phyloP scores from a whole-genome alignment of 257 asterid genomes.

The Penstemon davidsonii region DNA sequence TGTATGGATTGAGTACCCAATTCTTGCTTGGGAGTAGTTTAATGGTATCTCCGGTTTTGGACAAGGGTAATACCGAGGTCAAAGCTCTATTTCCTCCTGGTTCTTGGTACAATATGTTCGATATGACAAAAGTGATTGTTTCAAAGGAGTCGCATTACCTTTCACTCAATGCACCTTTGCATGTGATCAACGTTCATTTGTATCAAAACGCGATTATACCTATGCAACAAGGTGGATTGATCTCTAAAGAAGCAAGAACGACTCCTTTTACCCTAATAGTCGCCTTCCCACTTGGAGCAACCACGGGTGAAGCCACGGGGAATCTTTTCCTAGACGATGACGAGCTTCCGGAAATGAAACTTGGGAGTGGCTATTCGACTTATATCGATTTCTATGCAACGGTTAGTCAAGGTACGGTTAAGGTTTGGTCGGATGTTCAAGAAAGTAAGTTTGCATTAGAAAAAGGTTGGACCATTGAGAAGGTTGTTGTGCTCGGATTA shows the following conservation, averaged over 20 bases:
- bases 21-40: constrained; percentile 75
- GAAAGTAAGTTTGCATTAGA: constrained; percentile 68
- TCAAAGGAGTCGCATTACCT: constrained; percentile 40
- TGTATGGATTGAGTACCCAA: constrained; percentile 78
- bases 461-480: constrained; percentile 78
- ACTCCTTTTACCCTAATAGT: constrained; percentile 80
- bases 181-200: constrained; percentile 75
- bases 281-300: constrained; percentile 65
- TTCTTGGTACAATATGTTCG: constrained; percentile 78
- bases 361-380: constrained; percentile 61
- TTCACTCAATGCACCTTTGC: constrained; percentile 68
- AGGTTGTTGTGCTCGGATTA: constrained; percentile 68
- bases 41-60: constrained; percentile 89
- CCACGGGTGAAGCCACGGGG: constrained; percentile 58
- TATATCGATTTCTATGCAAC: constrained; percentile 69
- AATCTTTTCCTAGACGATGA: constrained; percentile 78
- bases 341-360: constrained; percentile 81
- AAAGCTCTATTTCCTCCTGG: constrained; percentile 71
- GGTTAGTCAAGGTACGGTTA: constrained; percentile 43
- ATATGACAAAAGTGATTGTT: constrained; percentile 59
- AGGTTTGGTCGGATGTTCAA: constrained; percentile 75
- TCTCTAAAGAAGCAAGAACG: constrained; percentile 70
- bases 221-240: constrained; percentile 86
- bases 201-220: constrained; percentile 74
- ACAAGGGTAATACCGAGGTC: constrained; percentile 48